Conservation (phyloP, 805 yeast genomes). For the Zygosaccharomyces rouxii region DNA sequence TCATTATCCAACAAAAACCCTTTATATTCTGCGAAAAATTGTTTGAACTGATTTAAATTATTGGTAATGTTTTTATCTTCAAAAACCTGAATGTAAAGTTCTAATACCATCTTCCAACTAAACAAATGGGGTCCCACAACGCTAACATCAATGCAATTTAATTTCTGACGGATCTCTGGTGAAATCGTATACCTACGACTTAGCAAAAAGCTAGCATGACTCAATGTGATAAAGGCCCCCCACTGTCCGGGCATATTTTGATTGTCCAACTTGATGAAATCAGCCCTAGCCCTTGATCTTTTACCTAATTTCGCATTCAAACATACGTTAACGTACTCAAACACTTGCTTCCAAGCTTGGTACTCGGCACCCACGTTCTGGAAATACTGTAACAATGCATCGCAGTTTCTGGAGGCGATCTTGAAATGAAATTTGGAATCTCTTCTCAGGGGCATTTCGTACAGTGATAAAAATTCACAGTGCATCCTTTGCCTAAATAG, state of each 20-base stretch:
- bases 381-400: conserved; percentile 16
- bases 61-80: conserved; percentile 29
- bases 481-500: conserved; percentile 20
- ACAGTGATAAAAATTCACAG: conserved; percentile 22
- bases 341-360: conserved; percentile 19
- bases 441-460: conserved; percentile 19
- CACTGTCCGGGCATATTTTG: conserved; percentile 8
- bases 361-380: neutral
- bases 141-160: conserved; percentile 5
- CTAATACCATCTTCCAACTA: conserved; percentile 28
- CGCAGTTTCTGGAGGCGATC: conserved; percentile 27
- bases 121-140: conserved; percentile 15
- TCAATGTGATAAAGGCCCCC: conserved; percentile 17
- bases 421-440: conserved; percentile 19
- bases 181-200: conserved; percentile 18
- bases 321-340: conserved; percentile 17
- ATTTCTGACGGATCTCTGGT: conserved; percentile 1
- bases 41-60: conserved; percentile 25
- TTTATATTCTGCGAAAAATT: conserved; percentile 22
- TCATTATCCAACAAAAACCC: conserved; percentile 7
- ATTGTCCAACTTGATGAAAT: conserved; percentile 10
- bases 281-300: conserved; percentile 8
- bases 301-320: conserved; percentile 15
- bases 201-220: conserved; percentile 19
- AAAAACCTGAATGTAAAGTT: conserved; percentile 21